phyloP scores from a whole-genome alignment of 2,329 filamentous ascomycete genomes.

The Claviceps cyperi region DNA sequence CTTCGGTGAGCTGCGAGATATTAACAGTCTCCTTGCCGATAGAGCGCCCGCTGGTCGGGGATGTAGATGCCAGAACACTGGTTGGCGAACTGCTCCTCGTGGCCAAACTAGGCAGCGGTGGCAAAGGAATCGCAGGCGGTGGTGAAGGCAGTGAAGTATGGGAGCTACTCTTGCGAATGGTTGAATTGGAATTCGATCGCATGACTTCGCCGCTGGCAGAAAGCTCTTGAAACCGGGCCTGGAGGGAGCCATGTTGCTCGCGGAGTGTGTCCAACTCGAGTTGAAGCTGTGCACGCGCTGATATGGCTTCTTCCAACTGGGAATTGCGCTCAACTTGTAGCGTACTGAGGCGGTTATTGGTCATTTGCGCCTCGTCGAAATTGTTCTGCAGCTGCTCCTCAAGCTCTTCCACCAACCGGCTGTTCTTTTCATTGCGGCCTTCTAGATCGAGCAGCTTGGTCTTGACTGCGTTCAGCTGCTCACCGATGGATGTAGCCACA shows the following conservation, averaged over 20 bases:
- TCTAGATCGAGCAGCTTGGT: conserved; percentile 50
- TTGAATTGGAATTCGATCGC: conserved; percentile 49
- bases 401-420: conserved; percentile 81
- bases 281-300: conserved; percentile 47
- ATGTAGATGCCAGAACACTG: conserved; percentile 27
- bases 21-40: conserved; percentile 60
- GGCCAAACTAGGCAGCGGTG: conserved; percentile 60
- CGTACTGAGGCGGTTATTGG: conserved; percentile 73
- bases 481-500: conserved; percentile 31
- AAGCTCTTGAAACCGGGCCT: conserved; percentile 50
- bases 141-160: conserved; percentile 80
- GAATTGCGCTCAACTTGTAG: conserved; percentile 60
- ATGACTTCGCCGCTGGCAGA: conserved; percentile 29
- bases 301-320: conserved; percentile 66
- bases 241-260: conserved; percentile 60
- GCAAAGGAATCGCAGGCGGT: conserved; percentile 88
- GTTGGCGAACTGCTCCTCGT: conserved; percentile 30
- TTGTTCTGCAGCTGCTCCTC: conserved; percentile 93
- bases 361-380: conserved; percentile 81
- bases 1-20: conserved; percentile 71
- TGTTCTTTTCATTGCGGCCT: conserved; percentile 73
- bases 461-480: conserved; percentile 47
- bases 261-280: conserved; percentile 52
- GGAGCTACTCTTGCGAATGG: conserved; percentile 72
- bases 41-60: conserved; percentile 49